Evolutionary conservation across 73 alveolate species (phyloP).

Genomic region (Blepharisma japonicum): DNA sequence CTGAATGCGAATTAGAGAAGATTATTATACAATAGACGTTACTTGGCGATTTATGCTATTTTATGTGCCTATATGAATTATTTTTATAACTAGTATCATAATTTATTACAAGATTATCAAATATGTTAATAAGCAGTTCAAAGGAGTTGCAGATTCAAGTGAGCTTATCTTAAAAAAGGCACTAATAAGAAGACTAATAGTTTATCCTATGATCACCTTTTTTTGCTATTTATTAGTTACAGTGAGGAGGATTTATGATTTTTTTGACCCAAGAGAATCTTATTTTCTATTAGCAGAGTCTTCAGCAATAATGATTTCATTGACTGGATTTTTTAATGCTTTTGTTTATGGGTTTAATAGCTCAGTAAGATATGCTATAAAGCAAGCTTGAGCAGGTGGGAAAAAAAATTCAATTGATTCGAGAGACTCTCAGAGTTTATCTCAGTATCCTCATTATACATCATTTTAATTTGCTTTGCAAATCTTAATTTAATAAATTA

Average conservation of each 20-base stretch:
- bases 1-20: neutral
- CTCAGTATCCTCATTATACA: too few relatives aligned
- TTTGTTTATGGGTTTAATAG: constrained; percentile 11
- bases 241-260: neutral
- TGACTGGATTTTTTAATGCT: constrained; percentile 25
- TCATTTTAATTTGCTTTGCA: too few relatives aligned
- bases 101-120: neutral
- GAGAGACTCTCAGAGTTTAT: too few relatives aligned
- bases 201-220: neutral
- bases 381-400: neutral
- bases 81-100: neutral
- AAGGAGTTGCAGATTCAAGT: neutral
- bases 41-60: neutral
- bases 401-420: too few relatives aligned
- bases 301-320: neutral
- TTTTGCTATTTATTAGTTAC: neutral
- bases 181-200: neutral
- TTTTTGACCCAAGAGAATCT: neutral
- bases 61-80: neutral
- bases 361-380: neutral
- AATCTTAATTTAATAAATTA: too few relatives aligned
- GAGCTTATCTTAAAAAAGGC: neutral
- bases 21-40: neutral
- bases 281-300: neutral
- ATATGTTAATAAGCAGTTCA: neutral